A percentile compares a stretch with the other conserved stretches of the same genome.
Evolutionary conservation across 345 rosid genomes (phyloP).

Genomic region (Syzygium jambos): DNA sequence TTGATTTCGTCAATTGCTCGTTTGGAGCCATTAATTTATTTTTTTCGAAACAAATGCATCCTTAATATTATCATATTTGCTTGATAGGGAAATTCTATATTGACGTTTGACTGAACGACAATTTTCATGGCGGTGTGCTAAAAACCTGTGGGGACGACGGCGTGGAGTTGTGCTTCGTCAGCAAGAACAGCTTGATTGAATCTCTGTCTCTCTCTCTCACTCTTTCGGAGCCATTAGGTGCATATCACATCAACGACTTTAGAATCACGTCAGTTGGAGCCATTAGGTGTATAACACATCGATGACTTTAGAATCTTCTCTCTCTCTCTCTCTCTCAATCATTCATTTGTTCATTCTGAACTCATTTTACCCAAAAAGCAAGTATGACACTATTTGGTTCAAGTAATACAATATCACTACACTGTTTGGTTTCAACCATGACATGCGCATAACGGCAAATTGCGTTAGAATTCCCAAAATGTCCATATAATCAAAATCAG

Average conservation of each 20-base stretch:
- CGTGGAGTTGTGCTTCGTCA: background rate
- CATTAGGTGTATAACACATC: background rate
- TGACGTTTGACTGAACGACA: background rate
- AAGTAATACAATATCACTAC: background rate
- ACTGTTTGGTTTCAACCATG: background rate
- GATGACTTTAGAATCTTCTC: background rate
- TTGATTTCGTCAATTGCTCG: too few species aligned
- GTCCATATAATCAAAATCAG: background rate
- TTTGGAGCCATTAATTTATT: too few species aligned
- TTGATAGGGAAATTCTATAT: background rate
- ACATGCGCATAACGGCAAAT: background rate
- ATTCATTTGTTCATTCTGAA: too few species aligned
- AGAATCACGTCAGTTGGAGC: background rate
- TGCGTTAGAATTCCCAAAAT: background rate
- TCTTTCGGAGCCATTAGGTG: background rate
- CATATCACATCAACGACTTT: background rate
- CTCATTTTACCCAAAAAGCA: background rate
- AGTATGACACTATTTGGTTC: background rate
- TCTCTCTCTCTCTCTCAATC: too few species aligned
- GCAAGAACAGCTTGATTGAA: background rate
- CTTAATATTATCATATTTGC: background rate
- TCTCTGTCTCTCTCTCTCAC: fast-evolving
- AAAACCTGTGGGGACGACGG: background rate
- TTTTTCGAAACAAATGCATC: too few species aligned
- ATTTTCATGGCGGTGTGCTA: fast-evolving